Percentiles rank a stretch among this genome's conserved stretches.
Evolutionary conservation across 192 early-diverging fungal species (phyloP).

Genomic region (Chytriomyces hyalinus): DNA sequence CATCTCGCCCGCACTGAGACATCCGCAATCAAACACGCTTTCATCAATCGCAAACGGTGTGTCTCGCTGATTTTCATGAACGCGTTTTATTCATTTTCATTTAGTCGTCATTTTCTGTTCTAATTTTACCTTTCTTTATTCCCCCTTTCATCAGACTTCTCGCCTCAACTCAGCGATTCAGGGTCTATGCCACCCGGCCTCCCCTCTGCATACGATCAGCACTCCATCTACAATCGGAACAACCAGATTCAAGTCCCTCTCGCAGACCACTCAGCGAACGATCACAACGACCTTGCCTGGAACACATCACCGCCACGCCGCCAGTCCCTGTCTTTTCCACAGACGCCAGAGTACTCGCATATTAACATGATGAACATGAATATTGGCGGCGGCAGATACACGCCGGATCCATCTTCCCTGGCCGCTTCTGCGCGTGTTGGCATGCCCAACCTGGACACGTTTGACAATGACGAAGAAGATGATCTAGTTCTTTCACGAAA

Average conservation of each 20-base stretch:
- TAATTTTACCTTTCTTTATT: too few relatives aligned
- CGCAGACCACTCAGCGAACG: not conserved
- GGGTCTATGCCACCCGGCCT: not conserved
- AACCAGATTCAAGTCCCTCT: not conserved
- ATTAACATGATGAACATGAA: slow-evolving; percentile 24
- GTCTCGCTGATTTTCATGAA: too few relatives aligned
- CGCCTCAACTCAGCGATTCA: not conserved
- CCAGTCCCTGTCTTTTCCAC: slow-evolving; percentile 50
- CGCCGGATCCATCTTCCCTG: not conserved
- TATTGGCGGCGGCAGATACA: slow-evolving; percentile 19
- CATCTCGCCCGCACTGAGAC: too few relatives aligned
- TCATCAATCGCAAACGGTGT: too few relatives aligned
- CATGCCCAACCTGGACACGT: not conserved
- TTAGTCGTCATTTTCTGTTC: too few relatives aligned
- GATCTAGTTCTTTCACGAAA: slow-evolving; percentile 45
- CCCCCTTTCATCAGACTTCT: not conserved
- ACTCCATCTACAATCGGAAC: not conserved
- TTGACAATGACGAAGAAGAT: slow-evolving; percentile 32
- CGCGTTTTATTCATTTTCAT: too few relatives aligned
- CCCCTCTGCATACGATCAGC: not conserved
- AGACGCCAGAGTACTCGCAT: slow-evolving; percentile 52
- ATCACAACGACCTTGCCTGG: slow-evolving; percentile 50
- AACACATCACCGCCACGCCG: slow-evolving; percentile 62
- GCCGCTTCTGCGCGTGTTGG: not conserved
- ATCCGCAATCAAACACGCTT: too few relatives aligned